Evolutionary conservation across 1,284 basidiomycete species (phyloP), one percentile per base, ranked within the genome.

Genomic region (Singerocomus rubriflavus): DNA sequence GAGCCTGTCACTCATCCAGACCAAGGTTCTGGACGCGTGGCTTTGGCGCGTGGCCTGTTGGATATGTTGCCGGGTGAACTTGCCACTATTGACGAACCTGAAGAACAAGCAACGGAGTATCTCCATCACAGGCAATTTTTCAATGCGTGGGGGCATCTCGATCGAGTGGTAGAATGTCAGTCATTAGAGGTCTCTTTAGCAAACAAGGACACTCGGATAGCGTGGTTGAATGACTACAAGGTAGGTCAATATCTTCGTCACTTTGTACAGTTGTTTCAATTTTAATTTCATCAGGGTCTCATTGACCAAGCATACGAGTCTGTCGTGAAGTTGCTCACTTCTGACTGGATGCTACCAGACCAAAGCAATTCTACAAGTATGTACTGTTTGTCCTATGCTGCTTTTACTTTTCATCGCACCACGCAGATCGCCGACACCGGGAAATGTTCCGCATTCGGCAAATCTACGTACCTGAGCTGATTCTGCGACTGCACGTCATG

Each of bases 391-490:
- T 43, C 50, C 25, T 33, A 11, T 7, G 2, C 4, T 44, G 31
- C 41, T 31, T 10, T 31, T 42, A 5, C 16, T 44, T 41, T 34
- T 61, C 27, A 55, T 35, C 9, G 16, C 32, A 6, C 36, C 8
- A 43, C 79, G 81, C 73, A 42, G 79, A 86, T 46, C 78, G 77
- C 11, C 76, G 91, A 12, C 72, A 74, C 17, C 73, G 74, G 26
- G 92, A 97, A 58, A 79, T 97, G 44, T 71, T 78, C 3, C 80
- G 88, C 21, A 91, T 98, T 51, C 82, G 95, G 30, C 86, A 92
- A 59, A 85, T 95, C 33, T 96, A 91, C 69, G 77, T 98, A 16
- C 96, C 95, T 0, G 93, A 98, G 65, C 78, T 98, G 34, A 82
- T 98, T 56, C 77, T 98, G 53, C 84, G 91, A 17, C 72, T 98